Evolutionary conservation across 192 early-diverging fungal species (phyloP), one percentile per base, ranked within the genome.

Genomic region (Globomyces pollinis-pini): DNA sequence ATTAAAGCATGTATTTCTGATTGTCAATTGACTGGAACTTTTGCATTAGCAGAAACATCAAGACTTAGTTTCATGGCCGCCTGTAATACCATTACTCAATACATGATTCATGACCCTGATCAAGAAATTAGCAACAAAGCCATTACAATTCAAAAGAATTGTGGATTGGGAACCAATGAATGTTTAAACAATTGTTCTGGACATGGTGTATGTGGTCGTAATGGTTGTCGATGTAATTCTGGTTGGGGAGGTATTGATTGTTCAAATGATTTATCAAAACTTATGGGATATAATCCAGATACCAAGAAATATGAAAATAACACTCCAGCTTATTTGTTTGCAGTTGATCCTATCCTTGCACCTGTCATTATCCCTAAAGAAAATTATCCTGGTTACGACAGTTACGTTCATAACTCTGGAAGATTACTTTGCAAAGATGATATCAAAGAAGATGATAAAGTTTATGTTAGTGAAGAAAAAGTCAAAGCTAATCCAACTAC

Each of bases 141-240:
- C 8, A 20, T 45, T 3, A 8, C 9, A 16, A 38, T 60, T n/a
- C 58, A 38, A n/a, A n/a, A 38, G 21, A 11, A 42, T 5, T 60
- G 58, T 34, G 58, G 58, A 4, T 24, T 60, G 2, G 58, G 58
- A 12, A 39, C 16, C 38, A 39, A 57, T 38, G n/a, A 44, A 13
- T 57, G 55, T 16, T 16, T 57, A n/a, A 60, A 60, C 43, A 15
- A 32, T 26, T 60, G 58, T 31, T 41, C 58, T 23, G 33, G 43
- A 28, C 23, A 60, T 30, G 55, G 55, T 15, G 12, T 42, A 5
- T 57, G 55, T 41, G 41, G 38, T 26, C 2, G 6, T 15, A 57
- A 29, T 24, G 55, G 55, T 1, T 57, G 55, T 33, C 23, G 34
- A 24, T 57, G 55, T 18, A 34, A 29, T 5, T 26, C 55, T 15